Evolutionary conservation across 116 monocot genomes (phyloP), one percentile per base, ranked within the genome.

Genomic region (Trichopus zeylanicus): DNA sequence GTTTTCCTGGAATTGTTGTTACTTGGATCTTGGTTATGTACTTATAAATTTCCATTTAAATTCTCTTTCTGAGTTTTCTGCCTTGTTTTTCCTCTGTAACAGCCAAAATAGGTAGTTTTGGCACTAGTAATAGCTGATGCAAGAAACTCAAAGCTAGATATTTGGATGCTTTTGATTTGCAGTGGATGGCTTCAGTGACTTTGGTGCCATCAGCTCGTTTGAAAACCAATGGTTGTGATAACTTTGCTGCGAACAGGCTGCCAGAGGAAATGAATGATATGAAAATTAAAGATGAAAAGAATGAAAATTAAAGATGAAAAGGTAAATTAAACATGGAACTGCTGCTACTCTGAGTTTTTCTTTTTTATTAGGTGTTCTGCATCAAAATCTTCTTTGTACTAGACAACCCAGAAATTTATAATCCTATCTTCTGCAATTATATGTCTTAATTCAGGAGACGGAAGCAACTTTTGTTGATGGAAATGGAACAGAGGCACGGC

Each of bases 241-340:
- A 13, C 21, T 25, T 59, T 16, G 11, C 38, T 24, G 24, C 25
- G 20, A 39, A 59, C 9, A 59, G 23, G 16, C 24, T 59, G 59
- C 76, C 76, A 23, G 76, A 80, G 29, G 75, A 80, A 59, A 81
- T 81, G 58, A 75, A 75, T 61, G 81, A 75, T 12, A 68, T 81
- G 75, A 81, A 81, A 31, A 81, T 81, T 6, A 67, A 54, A 55
- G 81, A 81, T 60, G 81, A 81, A 16, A 42, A 42, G n/a, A n/a
- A n/a, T n/a, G n/a, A n/a, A n/a, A n/a, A n/a, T n/a, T n/a, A n/a
- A n/a, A n/a, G n/a, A n/a, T n/a, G n/a, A n/a, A 27, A 80, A 80
- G 79, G 79, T 80, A 46, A 6, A 56, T 19, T 55, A 46, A 16
- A 26, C 37, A 60, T 49, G 15, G 6, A n/a, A 5, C n/a, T 16